These are phyloP conservation scores for Rhododendron kiyosumense DNA, from an alignment of 148 eudicot genomes.

Conservation along the genomic window DNA sequence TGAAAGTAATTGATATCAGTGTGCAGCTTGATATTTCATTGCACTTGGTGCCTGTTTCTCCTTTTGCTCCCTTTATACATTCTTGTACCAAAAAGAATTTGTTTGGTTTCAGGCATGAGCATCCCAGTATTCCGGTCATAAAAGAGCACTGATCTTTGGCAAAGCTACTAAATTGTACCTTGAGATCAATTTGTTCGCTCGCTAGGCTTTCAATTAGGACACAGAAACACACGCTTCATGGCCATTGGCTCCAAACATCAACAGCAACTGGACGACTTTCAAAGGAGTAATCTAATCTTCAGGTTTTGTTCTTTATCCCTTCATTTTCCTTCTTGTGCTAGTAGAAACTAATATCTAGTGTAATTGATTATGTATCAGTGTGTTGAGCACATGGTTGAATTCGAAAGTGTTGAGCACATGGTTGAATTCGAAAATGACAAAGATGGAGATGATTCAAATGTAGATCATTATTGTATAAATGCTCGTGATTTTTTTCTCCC, in stretches of 20 bases:
- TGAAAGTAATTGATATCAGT: background rate
- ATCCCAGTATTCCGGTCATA: conserved; percentile 85
- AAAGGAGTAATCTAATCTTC: conserved; percentile 98
- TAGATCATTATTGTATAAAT: conserved; percentile 42
- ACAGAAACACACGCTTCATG: conserved; percentile 80
- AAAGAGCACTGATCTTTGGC: conserved; percentile 92
- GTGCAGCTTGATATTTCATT: background rate
- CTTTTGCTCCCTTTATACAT: background rate
- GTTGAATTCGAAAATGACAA: conserved; percentile 55
- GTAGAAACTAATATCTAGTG: background rate
- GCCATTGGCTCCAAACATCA: conserved; percentile 98
- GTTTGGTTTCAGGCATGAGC: conserved; percentile 65
- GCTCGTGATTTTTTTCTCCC: conserved; percentile 86
- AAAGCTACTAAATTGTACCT: conserved; percentile 75
- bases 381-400: conserved; percentile 88
- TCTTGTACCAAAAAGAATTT: conserved; percentile 5
- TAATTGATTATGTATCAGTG: conserved; percentile 37
- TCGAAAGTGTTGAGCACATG: conserved; percentile 70
- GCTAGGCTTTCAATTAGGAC: conserved; percentile 72
- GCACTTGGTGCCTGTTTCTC: background rate
- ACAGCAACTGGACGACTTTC: conserved; percentile 95
- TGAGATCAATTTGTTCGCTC: conserved; percentile 88
- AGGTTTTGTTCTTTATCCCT: conserved; percentile 38
- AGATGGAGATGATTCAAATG: conserved; percentile 31
- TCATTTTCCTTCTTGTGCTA: background rate